phyloP scores from a whole-genome alignment of 1,139 yeast genomes.

The Kurtzmaniella natalensis region DNA sequence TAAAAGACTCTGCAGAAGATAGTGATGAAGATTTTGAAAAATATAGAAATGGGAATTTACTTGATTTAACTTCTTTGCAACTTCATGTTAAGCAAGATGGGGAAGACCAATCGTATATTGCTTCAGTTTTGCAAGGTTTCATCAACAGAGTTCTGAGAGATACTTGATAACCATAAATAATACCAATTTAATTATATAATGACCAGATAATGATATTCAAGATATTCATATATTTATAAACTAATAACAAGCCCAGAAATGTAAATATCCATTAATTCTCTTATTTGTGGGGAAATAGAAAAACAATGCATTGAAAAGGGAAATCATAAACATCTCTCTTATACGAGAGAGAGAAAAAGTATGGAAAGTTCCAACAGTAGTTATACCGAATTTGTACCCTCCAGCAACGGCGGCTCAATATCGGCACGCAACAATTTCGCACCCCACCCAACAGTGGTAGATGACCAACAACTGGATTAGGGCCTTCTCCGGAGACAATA shows the following conservation, averaged over 20 bases:
- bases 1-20: constrained; percentile 10
- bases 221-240: background rate
- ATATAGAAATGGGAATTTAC: constrained; percentile 17
- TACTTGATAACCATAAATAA: too few relatives aligned
- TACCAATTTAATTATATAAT: background rate
- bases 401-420: too few relatives aligned
- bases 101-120: constrained; percentile 27
- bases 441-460: constrained; percentile 2
- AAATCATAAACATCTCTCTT: too few relatives aligned
- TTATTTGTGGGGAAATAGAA: background rate
- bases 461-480: too few relatives aligned
- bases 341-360: too few relatives aligned
- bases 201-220: background rate
- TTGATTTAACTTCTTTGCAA: constrained; percentile 18
- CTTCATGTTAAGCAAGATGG: constrained; percentile 15
- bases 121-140: constrained; percentile 38
- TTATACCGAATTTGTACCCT: too few relatives aligned
- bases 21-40: constrained; percentile 15
- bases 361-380: too few relatives aligned
- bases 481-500: too few relatives aligned
- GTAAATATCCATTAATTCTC: background rate
- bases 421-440: too few relatives aligned
- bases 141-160: constrained; percentile 23
- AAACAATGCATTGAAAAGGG: too few relatives aligned
- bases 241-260: constrained; percentile 1